Conservation (phyloP, 495 filamentous ascomycete species). For the Letharia lupina region DNA sequence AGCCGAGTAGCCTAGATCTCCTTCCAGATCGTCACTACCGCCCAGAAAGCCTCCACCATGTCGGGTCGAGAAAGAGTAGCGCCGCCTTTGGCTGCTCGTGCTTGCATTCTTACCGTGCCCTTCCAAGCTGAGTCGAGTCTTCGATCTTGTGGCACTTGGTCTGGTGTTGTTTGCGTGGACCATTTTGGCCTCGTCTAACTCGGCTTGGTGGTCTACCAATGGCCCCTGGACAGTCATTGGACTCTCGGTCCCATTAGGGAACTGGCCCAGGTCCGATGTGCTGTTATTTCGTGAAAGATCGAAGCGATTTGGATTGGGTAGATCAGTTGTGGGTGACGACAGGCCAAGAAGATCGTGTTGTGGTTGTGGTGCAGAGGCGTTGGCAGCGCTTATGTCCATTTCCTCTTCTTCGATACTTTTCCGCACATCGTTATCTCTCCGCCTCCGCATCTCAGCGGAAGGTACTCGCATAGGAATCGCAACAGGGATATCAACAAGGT, state of each 20-base stretch:
- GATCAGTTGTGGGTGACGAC: slow-evolving; percentile 51
- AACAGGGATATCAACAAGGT: slow-evolving; percentile 89
- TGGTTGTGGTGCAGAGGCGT: slow-evolving; percentile 47
- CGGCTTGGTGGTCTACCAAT: slow-evolving; percentile 27
- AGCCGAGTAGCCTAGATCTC: slow-evolving; percentile 88
- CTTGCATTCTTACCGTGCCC: slow-evolving; percentile 18
- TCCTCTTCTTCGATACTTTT: slow-evolving; percentile 54
- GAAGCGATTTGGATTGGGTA: slow-evolving; percentile 79
- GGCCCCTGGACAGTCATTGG: slow-evolving; percentile 31
- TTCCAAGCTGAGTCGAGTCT: slow-evolving; percentile 27
- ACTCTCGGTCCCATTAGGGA: slow-evolving; percentile 33
- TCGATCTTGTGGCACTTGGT: slow-evolving; percentile 26
- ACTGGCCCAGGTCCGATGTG: slow-evolving; percentile 35
- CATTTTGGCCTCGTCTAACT: slow-evolving; percentile 32
- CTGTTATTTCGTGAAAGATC: slow-evolving; percentile 57
- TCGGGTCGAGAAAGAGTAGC: slow-evolving; percentile 36
- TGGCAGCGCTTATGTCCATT: slow-evolving; percentile 80
- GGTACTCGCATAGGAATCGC: slow-evolving; percentile 81
- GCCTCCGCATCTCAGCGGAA: slow-evolving; percentile 63
- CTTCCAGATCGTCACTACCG: slow-evolving; percentile 73
- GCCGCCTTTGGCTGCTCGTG: slow-evolving; percentile 31
- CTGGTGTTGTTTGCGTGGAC: slow-evolving; percentile 26
- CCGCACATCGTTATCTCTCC: slow-evolving; percentile 38
- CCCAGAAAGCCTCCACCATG: slow-evolving; percentile 34
- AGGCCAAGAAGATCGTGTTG: slow-evolving; percentile 69